Percentiles rank a stretch among this genome's conserved stretches.
Evolutionary conservation across 495 filamentous ascomycete species (phyloP).

Genomic region (Niebla homalea): DNA sequence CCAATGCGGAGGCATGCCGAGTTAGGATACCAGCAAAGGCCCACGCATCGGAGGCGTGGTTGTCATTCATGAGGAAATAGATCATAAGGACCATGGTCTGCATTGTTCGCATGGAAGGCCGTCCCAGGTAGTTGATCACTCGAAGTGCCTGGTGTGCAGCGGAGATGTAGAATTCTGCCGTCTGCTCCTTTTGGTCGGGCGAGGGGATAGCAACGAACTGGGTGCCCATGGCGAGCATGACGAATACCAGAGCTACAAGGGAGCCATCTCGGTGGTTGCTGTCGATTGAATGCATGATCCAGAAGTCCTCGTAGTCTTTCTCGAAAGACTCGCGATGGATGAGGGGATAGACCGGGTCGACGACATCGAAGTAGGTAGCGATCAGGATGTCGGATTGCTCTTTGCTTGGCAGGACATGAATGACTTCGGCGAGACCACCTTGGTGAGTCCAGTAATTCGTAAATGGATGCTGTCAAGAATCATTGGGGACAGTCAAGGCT

Average conservation of each 20-base stretch:
- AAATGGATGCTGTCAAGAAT: constrained; percentile 6
- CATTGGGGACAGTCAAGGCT: background rate
- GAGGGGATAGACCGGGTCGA: constrained; percentile 65
- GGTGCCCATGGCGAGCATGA: constrained; percentile 58
- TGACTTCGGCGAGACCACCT: constrained; percentile 56
- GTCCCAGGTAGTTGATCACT: constrained; percentile 54
- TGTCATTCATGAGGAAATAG: constrained; percentile 69
- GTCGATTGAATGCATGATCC: constrained; percentile 38
- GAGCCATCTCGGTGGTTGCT: constrained; percentile 41
- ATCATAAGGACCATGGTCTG: constrained; percentile 62
- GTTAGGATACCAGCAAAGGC: constrained; percentile 58
- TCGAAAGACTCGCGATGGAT: constrained; percentile 53
- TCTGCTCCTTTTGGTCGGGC: constrained; percentile 44
- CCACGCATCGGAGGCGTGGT: constrained; percentile 63
- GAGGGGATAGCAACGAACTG: constrained; percentile 52
- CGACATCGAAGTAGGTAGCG: constrained; percentile 55
- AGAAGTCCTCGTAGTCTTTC: constrained; percentile 58
- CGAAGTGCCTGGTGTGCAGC: constrained; percentile 57
- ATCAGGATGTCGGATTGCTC: constrained; percentile 58
- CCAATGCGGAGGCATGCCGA: constrained; percentile 61
- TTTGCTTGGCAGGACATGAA: constrained; percentile 55
- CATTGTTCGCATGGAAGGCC: constrained; percentile 49
- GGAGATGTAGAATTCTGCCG: constrained; percentile 63
- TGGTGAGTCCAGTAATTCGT: constrained; percentile 64
- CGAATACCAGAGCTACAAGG: constrained; percentile 51